Conservation (phyloP, 140 eudicot genomes). For the Ambrosia hybrid region DNA sequence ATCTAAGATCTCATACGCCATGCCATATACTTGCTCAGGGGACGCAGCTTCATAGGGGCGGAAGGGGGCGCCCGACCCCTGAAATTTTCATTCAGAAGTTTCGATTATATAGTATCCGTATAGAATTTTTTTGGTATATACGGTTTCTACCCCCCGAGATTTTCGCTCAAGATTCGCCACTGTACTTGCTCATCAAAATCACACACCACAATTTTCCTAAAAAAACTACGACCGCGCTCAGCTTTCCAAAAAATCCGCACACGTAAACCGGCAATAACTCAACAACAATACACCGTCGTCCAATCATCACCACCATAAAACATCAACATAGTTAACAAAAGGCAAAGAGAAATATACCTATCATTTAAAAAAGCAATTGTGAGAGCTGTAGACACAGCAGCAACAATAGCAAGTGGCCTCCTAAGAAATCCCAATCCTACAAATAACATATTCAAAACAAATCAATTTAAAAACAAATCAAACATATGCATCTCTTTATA, state of each 20-base stretch:
- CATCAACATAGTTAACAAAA: neutral
- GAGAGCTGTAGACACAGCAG: conserved; percentile 69
- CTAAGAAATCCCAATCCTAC: conserved; percentile 93
- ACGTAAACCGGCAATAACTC: neutral
- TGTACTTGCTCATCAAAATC: conserved; percentile 13
- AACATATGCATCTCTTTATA: neutral
- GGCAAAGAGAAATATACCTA: conserved; percentile 47
- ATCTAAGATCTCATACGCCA: neutral
- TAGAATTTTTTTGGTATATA: too few species aligned
- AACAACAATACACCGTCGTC: neutral
- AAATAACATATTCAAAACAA: conserved; percentile 10
- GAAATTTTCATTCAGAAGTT: too few species aligned
- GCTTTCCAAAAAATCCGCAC: neutral
- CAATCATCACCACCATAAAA: neutral
- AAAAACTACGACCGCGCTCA: neutral
- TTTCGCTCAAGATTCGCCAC: too few species aligned
- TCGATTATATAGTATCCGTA: too few species aligned
- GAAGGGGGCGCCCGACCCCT: too few species aligned
- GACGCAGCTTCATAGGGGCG: too few species aligned
- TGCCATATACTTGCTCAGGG: conserved; percentile 11
- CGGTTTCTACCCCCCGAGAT: too few species aligned
- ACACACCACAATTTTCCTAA: neutral
- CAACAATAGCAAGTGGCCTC: conserved; percentile 90
- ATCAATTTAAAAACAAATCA: neutral
- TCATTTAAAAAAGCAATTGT: conserved; percentile 89